Evolutionary conservation across 2,329 filamentous ascomycete genomes (phyloP).

Genomic region (Capronia coronata): DNA sequence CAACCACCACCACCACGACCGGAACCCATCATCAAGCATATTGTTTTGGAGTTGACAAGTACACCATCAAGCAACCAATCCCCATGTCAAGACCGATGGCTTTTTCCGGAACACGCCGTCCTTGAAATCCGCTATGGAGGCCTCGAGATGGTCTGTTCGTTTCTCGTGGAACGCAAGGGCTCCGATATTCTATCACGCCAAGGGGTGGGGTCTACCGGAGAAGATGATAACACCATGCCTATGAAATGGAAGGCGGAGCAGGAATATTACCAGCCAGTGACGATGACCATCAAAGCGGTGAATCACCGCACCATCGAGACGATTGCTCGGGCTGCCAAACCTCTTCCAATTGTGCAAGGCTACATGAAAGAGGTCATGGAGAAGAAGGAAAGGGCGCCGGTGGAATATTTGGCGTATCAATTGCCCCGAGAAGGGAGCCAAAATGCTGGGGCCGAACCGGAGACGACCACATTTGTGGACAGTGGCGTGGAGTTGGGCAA

Average conservation of each 20-base stretch:
- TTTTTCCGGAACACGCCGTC: conserved; percentile 46
- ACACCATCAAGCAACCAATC: conserved; percentile 37
- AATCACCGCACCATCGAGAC: conserved; percentile 50
- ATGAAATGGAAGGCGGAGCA: conserved; percentile 37
- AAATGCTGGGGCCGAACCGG: conserved; percentile 9
- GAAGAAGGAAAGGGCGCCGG: conserved; percentile 49
- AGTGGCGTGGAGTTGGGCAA: conserved; percentile 27
- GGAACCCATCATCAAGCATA: conserved; percentile 40
- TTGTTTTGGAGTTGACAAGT: conserved; percentile 42
- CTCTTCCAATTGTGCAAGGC: conserved; percentile 47
- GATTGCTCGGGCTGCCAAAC: conserved; percentile 51
- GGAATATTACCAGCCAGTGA: conserved; percentile 49
- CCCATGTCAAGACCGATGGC: conserved; percentile 42
- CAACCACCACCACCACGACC: conserved; percentile 34
- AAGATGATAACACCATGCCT: conserved; percentile 2
- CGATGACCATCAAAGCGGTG: conserved; percentile 50
- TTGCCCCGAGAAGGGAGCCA: conserved; percentile 41
- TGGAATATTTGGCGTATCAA: conserved; percentile 50
- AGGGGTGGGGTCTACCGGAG: conserved; percentile 4
- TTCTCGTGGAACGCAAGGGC: conserved; percentile 40
- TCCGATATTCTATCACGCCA: conserved; percentile 15
- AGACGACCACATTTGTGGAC: conserved; percentile 24
- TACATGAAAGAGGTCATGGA: conserved; percentile 55
- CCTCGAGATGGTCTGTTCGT: conserved; percentile 40
- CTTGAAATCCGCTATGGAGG: conserved; percentile 38